A percentile compares a stretch with the other conserved stretches of the same genome.
Evolutionary conservation across 495 filamentous ascomycete species (phyloP).

Genomic region (Lasiosphaeriaceae sp.): DNA sequence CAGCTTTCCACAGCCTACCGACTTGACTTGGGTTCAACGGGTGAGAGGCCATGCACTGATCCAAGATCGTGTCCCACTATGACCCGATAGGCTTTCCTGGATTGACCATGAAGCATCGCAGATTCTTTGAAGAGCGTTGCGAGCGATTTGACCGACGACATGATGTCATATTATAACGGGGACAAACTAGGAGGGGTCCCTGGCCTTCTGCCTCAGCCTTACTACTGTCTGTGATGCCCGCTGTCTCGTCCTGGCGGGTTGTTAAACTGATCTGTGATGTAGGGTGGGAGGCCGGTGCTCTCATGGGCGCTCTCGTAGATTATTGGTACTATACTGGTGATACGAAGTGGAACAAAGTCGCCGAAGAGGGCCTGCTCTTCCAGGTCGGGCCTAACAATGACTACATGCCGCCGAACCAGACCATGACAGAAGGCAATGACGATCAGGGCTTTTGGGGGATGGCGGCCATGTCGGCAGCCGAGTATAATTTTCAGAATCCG

Average conservation of each 20-base stretch:
- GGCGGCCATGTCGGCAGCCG: conserved; percentile 62
- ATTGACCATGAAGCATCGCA: conserved; percentile 24
- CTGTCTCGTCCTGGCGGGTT: background rate
- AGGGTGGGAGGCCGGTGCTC: conserved; percentile 78
- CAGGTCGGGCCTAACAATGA: conserved; percentile 56
- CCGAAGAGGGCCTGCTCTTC: conserved; percentile 53
- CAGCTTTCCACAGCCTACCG: conserved; percentile 21
- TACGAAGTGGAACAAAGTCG: conserved; percentile 53
- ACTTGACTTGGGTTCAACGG: conserved; percentile 27
- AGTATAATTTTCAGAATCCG: conserved; percentile 59
- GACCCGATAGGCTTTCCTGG: background rate
- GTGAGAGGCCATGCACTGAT: conserved; percentile 13
- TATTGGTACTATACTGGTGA: conserved; percentile 67
- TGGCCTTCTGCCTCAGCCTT: conserved; percentile 39
- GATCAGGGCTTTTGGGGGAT: conserved; percentile 68
- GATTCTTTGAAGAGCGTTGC: conserved; percentile 65
- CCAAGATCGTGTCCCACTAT: too few relatives aligned
- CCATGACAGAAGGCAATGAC: conserved; percentile 60
- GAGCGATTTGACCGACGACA: conserved; percentile 53
- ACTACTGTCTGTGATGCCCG: conserved; percentile 34
- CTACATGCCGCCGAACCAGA: conserved; percentile 64
- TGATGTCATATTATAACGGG: conserved; percentile 67
- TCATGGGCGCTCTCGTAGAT: conserved; percentile 62
- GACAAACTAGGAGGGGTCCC: conserved; percentile 55
- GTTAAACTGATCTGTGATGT: conserved; percentile 24